phyloP scores from a whole-genome alignment of 2,329 filamentous ascomycete genomes.

The Pyricularia sp. region DNA sequence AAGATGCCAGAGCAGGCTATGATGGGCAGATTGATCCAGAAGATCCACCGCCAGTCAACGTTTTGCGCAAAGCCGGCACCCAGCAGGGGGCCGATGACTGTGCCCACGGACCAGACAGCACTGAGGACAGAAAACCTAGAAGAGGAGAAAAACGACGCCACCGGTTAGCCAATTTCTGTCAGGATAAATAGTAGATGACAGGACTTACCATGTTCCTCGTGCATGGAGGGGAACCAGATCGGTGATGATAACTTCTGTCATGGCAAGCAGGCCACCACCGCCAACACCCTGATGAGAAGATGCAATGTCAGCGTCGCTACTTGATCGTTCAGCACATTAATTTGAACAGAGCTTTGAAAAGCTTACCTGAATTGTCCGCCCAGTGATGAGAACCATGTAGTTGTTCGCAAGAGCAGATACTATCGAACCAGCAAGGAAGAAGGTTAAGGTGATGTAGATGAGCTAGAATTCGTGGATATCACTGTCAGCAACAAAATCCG shows the following conservation, averaged over 20 bases:
- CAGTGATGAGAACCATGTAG: conserved; percentile 34
- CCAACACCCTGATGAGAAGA: conserved; percentile 27
- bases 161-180: background rate
- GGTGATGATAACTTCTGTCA: conserved; percentile 34
- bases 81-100: conserved; percentile 38
- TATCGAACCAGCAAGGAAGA: conserved; percentile 31
- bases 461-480: conserved; percentile 7
- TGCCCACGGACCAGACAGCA: conserved; percentile 46
- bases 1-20: conserved; percentile 36
- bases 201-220: background rate
- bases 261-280: conserved; percentile 37
- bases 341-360: background rate
- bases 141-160: background rate
- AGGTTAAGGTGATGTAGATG: conserved; percentile 17
- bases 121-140: conserved; percentile 23
- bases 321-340: background rate
- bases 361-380: conserved; percentile 33
- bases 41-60: conserved; percentile 51
- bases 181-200: background rate
- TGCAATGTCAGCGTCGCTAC: background rate
- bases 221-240: conserved; percentile 31
- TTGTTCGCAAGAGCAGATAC: conserved; percentile 28
- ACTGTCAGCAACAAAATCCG: background rate
- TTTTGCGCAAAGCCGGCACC: conserved; percentile 45
- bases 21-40: conserved; percentile 55